Conservation (phyloP, 1,284 basidiomycete genomes). For the Singerocomus inundabilis region DNA sequence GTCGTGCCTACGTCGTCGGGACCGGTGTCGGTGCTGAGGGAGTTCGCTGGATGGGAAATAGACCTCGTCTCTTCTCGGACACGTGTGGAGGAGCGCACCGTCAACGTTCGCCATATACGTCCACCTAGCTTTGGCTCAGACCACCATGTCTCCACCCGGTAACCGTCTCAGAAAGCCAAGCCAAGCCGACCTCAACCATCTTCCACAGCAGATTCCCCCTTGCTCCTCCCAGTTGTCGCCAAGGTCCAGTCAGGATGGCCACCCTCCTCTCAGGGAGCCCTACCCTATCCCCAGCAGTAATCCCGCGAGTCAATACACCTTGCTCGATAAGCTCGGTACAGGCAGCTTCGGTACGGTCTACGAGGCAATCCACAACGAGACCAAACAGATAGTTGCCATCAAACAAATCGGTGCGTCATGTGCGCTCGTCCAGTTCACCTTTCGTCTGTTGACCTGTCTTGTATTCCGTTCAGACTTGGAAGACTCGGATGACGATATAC, state of each 20-base stretch:
- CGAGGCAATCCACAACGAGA: constrained; percentile 94
- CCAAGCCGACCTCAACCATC: constrained; percentile 39
- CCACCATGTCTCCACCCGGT: constrained; percentile 43
- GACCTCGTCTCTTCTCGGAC: constrained; percentile 11
- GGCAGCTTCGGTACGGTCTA: constrained; percentile 97
- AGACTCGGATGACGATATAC: constrained; percentile 92
- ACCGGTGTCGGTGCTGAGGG: not conserved
- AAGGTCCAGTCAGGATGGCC: constrained; percentile 37
- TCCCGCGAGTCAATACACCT: constrained; percentile 85
- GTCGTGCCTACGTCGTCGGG: too few relatives aligned
- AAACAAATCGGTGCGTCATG: constrained; percentile 86
- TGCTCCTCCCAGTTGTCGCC: constrained; percentile 53
- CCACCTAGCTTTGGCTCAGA: constrained; percentile 17
- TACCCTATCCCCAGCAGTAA: constrained; percentile 71
- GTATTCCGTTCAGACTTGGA: constrained; percentile 59
- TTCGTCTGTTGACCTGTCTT: constrained; percentile 2
- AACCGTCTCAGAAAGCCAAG: constrained; percentile 46
- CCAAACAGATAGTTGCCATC: constrained; percentile 93
- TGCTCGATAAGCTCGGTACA: constrained; percentile 95
- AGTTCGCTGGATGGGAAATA: constrained; percentile 6
- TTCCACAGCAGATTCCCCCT: constrained; percentile 33
- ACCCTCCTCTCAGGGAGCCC: constrained; percentile 50
- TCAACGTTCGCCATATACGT: constrained; percentile 2
- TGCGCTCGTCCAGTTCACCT: constrained; percentile 4
- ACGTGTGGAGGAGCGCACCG: constrained; percentile 29